phyloP scores from a whole-genome alignment of 2,329 filamentous ascomycete genomes.

The Atkinsonella hypoxylon region DNA sequence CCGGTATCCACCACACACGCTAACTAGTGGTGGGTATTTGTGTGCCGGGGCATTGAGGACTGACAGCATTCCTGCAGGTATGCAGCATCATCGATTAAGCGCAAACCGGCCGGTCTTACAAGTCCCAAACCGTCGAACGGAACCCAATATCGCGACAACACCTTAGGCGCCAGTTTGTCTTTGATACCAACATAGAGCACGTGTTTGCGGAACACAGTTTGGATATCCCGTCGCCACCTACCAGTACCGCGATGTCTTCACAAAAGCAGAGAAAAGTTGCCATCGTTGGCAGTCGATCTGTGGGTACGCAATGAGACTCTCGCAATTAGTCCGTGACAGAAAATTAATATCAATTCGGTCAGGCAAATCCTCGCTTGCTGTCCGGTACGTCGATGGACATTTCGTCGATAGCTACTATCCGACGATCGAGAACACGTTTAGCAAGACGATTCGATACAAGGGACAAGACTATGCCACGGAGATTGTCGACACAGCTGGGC shows the following conservation, averaged over 20 bases:
- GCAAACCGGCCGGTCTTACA: not conserved
- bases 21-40: not conserved
- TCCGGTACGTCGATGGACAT: constrained; percentile 93
- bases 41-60: not conserved
- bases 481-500: constrained; percentile 95
- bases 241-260: constrained; percentile 42
- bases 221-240: not conserved
- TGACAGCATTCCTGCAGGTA: not conserved
- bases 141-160: not conserved
- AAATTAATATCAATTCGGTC: constrained; percentile 1
- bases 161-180: not conserved
- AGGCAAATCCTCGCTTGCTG: constrained; percentile 97
- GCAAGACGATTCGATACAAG: constrained; percentile 86
- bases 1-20: not conserved
- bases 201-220: not conserved
- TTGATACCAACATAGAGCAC: not conserved
- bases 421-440: constrained; percentile 98
- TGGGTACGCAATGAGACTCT: constrained; percentile 34
- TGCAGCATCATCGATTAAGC: not conserved
- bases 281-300: constrained; percentile 87
- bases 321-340: not conserved
- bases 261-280: constrained; percentile 90
- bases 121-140: not conserved
- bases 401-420: constrained; percentile 99
- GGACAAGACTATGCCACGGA: constrained; percentile 90